A percentile compares a stretch with the other conserved stretches of the same genome.
Evolutionary conservation across 495 filamentous ascomycete genomes (phyloP).

Genomic region (Neurospora sp.): DNA sequence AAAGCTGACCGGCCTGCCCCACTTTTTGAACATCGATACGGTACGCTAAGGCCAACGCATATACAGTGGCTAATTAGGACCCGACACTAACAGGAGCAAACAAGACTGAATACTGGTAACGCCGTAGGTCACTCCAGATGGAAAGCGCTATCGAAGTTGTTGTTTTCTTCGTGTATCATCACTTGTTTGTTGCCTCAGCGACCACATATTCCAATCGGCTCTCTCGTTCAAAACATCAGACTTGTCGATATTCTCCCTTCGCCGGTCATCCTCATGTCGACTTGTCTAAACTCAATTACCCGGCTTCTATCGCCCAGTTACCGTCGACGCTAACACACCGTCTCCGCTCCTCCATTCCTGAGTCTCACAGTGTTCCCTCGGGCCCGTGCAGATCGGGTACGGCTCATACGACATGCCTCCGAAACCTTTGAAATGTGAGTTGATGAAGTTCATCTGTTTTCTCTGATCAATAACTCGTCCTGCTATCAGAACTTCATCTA

Average conservation of each 20-base stretch:
- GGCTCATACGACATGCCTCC: neutral
- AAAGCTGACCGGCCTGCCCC: neutral
- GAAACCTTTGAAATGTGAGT: conserved; percentile 8
- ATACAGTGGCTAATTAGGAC: neutral
- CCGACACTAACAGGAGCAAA: neutral
- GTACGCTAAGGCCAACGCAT: neutral
- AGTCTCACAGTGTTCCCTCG: neutral
- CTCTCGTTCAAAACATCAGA: neutral
- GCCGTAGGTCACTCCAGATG: neutral
- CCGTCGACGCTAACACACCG: neutral
- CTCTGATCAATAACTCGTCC: neutral
- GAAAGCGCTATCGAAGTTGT: neutral
- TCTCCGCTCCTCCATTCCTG: neutral
- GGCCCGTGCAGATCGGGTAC: neutral
- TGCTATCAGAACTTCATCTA: neutral
- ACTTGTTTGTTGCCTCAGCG: neutral
- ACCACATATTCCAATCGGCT: neutral
- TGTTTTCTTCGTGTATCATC: neutral
- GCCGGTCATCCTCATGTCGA: neutral
- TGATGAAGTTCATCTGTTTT: neutral
- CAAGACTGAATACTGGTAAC: neutral
- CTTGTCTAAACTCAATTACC: neutral
- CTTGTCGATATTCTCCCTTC: neutral
- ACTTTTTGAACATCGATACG: neutral
- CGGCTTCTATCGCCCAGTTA: neutral